phyloP scores from a whole-genome alignment of 768 basidiomycete species.

The Naganishia friedmannii region DNA sequence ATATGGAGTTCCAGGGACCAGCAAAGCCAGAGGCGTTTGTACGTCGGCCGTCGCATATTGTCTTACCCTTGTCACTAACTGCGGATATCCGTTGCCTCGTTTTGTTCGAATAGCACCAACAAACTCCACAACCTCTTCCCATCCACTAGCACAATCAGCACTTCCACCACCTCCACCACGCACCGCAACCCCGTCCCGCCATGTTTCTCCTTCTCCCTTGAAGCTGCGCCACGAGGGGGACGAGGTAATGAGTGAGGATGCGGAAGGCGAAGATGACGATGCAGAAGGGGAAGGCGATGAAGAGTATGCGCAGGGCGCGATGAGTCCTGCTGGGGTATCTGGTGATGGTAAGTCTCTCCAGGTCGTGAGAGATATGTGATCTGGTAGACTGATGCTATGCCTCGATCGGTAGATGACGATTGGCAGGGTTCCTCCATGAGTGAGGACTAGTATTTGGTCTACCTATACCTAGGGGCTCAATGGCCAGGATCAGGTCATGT shows the following conservation, averaged over 20 bases:
- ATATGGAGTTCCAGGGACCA: neutral
- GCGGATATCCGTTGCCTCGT: neutral
- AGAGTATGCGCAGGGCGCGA: no score
- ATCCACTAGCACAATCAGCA: conserved; percentile 28
- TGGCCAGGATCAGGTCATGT: no score
- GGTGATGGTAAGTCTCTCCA: conserved; percentile 1
- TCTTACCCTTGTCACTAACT: neutral
- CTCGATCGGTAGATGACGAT: conserved; percentile 12
- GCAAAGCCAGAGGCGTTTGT: conserved; percentile 1
- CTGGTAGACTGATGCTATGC: neutral
- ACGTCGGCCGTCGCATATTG: neutral
- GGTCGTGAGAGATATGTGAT: no score
- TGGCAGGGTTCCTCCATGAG: conserved; percentile 20
- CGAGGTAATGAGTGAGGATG: conserved; percentile 51
- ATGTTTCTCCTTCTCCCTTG: neutral
- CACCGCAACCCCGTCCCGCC: neutral
- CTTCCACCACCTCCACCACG: conserved; percentile 2
- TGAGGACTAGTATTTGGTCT: no score
- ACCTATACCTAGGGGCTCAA: no score
- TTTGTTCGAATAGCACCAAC: neutral
- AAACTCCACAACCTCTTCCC: conserved; percentile 16
- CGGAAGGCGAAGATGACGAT: conserved; percentile 53
- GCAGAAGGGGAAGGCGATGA: conserved; percentile 40
- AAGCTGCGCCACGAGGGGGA: neutral
- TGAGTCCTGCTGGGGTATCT: neutral